A percentile compares a stretch with the other conserved stretches of the same genome.
Evolutionary conservation across 371 early-diverging fungal genomes (phyloP).

Genomic region (Mucor plumbeus): DNA sequence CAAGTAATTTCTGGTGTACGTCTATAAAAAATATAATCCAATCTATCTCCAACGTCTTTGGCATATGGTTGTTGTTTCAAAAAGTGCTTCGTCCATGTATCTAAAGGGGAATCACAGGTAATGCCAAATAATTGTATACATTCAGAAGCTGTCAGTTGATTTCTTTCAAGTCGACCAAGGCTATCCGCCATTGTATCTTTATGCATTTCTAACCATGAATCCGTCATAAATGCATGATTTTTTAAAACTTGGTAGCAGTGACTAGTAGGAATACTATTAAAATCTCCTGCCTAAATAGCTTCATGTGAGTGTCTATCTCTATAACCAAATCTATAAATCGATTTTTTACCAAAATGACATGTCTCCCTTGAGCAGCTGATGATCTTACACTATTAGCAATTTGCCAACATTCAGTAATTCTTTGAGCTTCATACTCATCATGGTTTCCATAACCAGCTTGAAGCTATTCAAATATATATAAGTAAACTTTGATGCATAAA

Average conservation of each 20-base stretch:
- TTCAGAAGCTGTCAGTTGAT: conserved; percentile 22
- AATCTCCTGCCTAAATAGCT: conserved; percentile 56
- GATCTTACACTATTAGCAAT: conserved; percentile 47
- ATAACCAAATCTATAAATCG: not conserved
- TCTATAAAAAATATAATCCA: conserved; percentile 66
- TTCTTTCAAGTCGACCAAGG: not conserved
- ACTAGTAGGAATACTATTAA: conserved; percentile 61
- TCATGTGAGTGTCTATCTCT: not conserved
- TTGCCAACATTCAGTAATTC: conserved; percentile 69
- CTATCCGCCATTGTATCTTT: conserved; percentile 24
- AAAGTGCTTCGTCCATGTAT: conserved; percentile 54
- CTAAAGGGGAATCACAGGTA: conserved; percentile 63
- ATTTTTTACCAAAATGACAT: conserved; percentile 57
- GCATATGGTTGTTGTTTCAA: conserved; percentile 32
- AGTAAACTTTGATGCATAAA: not conserved
- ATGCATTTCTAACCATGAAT: conserved; percentile 59
- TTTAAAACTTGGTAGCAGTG: conserved; percentile 49
- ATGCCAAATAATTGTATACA: conserved; percentile 52
- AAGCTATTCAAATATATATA: conserved; percentile 36
- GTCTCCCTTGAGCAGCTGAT: conserved; percentile 55
- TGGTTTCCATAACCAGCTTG: conserved; percentile 60
- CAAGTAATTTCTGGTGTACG: conserved; percentile 48
- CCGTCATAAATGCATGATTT: conserved; percentile 56
- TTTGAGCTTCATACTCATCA: conserved; percentile 57
- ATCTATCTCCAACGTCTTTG: conserved; percentile 54